Conservation (phyloP, 148 eudicot genomes). For the Vaccinium myrtillus region DNA sequence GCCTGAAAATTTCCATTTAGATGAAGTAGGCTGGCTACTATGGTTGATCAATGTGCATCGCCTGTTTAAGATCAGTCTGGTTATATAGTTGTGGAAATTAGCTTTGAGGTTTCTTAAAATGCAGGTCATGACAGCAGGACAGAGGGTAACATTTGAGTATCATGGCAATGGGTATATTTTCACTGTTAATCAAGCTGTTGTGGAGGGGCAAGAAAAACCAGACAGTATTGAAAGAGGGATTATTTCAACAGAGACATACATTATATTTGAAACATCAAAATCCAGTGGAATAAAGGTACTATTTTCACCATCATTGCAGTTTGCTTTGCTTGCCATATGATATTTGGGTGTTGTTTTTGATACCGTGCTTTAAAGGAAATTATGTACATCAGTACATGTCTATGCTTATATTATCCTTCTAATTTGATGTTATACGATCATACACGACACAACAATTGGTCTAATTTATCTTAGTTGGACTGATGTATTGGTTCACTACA, state of each 20-base stretch:
- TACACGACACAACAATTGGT: not conserved
- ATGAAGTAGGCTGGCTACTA: constrained; percentile 1
- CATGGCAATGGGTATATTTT: constrained; percentile 67
- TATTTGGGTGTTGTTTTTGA: not conserved
- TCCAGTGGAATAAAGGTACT: constrained; percentile 89
- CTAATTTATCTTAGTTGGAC: constrained; percentile 6
- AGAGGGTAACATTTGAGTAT: constrained; percentile 81
- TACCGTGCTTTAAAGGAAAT: not conserved
- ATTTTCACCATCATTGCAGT: not conserved
- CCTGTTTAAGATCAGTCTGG: not conserved
- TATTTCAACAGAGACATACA: constrained; percentile 72
- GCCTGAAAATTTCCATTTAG: not conserved
- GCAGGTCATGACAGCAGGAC: constrained; percentile 92
- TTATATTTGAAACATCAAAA: constrained; percentile 75
- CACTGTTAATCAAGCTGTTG: constrained; percentile 78
- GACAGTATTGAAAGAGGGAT: constrained; percentile 69
- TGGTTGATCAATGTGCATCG: not conserved
- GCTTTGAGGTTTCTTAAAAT: constrained; percentile 18
- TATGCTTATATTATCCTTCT: not conserved
- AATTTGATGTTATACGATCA: not conserved
- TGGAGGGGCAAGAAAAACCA: constrained; percentile 67
- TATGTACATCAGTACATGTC: no score
- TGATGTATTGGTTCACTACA: not conserved
- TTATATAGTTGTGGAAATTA: constrained; percentile 8
- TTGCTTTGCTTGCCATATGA: constrained; percentile 2